phyloP scores from a whole-genome alignment of 108 stramenopile species.

The Cyclotella baltica region DNA sequence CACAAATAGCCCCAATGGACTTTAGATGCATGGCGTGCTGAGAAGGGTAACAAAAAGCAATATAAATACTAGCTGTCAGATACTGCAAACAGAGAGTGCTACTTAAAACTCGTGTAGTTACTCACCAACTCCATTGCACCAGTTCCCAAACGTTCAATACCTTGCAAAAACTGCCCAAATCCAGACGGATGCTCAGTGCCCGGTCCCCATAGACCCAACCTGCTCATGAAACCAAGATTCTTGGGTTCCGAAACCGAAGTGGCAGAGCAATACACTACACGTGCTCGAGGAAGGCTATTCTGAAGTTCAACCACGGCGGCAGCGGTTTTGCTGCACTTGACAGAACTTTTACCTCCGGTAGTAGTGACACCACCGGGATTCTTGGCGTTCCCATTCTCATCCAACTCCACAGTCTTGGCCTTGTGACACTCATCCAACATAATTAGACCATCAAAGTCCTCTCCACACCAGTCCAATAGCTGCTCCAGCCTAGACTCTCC shows the following conservation, averaged over 20 bases:
- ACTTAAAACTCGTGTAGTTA: too few relatives aligned
- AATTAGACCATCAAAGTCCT: constrained; percentile 66
- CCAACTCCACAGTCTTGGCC: constrained; percentile 63
- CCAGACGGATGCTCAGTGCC: constrained; percentile 52
- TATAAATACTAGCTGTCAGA: not conserved
- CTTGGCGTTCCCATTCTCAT: constrained; percentile 49
- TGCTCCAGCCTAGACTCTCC: constrained; percentile 59
- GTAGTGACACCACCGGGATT: too few relatives aligned
- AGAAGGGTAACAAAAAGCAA: not conserved
- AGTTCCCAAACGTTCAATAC: constrained; percentile 57
- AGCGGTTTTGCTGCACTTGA: constrained; percentile 45
- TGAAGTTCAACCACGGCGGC: constrained; percentile 71
- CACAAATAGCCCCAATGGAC: constrained; percentile 55
- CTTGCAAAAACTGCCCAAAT: constrained; percentile 60
- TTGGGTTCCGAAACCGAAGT: constrained; percentile 69
- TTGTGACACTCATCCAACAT: constrained; percentile 77
- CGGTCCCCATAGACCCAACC: constrained; percentile 73
- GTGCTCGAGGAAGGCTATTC: constrained; percentile 66
- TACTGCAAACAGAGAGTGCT: not conserved
- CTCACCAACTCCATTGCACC: constrained; percentile 67
- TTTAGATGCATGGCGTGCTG: constrained; percentile 76
- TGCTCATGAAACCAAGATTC: constrained; percentile 77
- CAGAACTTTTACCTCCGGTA: constrained; percentile 16
- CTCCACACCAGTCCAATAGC: constrained; percentile 66
- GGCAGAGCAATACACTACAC: constrained; percentile 76